phyloP scores from a whole-genome alignment of 1,139 yeast species.

The Pichia sp. region DNA sequence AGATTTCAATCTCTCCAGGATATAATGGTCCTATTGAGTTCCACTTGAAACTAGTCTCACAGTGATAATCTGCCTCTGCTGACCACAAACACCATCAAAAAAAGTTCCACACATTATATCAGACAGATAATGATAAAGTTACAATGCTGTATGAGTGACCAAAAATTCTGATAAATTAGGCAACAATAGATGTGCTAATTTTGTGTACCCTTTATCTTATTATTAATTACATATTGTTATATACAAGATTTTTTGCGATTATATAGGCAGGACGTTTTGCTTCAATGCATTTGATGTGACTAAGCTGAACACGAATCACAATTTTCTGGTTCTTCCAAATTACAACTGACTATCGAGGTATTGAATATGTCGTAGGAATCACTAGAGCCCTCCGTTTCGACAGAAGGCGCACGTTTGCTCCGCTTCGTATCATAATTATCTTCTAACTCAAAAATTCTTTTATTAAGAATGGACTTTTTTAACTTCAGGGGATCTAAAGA shows the following conservation, averaged over 20 bases:
- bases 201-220: no score
- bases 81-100: no score
- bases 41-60: constrained; percentile 37
- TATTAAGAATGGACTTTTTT: neutral
- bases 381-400: neutral
- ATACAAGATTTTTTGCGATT: neutral
- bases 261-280: no score
- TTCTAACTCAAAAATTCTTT: neutral
- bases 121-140: no score
- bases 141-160: no score
- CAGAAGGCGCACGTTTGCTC: neutral
- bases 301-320: constrained; percentile 50
- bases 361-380: constrained; percentile 21
- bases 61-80: neutral
- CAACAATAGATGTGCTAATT: no score
- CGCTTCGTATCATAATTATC: neutral
- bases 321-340: constrained; percentile 36
- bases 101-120: no score
- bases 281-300: no score
- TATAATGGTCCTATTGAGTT: constrained; percentile 44
- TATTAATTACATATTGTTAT: neutral
- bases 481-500: constrained; percentile 58
- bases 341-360: constrained; percentile 37
- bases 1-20: constrained; percentile 52
- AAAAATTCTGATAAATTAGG: no score